These are phyloP conservation scores for Pseudocercospora vitis DNA, from an alignment of 2,329 filamentous ascomycete genomes.

Conservation along the genomic window DNA sequence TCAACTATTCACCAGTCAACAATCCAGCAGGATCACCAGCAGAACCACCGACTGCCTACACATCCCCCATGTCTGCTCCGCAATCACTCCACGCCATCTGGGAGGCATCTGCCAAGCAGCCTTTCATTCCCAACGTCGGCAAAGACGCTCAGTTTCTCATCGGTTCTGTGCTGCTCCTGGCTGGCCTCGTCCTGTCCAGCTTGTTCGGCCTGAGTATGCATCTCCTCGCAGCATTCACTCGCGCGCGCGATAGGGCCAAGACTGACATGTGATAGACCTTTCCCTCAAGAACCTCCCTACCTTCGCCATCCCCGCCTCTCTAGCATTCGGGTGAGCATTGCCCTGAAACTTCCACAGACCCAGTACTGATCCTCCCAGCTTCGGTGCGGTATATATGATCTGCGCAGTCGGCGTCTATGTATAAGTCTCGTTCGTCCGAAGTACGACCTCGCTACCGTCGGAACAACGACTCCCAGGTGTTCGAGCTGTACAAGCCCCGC, in stretches of 20 bases:
- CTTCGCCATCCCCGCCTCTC: constrained; percentile 80
- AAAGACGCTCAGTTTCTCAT: constrained; percentile 84
- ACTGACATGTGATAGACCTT: constrained; percentile 62
- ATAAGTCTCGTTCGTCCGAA: constrained; percentile 49
- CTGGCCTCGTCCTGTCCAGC: constrained; percentile 69
- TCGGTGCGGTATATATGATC: constrained; percentile 97
- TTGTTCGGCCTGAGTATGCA: constrained; percentile 82
- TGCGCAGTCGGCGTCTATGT: constrained; percentile 99
- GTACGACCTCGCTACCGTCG: constrained; percentile 9
- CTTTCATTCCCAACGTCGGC: constrained; percentile 74
- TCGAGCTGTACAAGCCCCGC: constrained; percentile 15
- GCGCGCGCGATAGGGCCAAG: constrained; percentile 24
- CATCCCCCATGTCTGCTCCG: constrained; percentile 67
- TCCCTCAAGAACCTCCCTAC: constrained; percentile 73
- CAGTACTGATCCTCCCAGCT: constrained; percentile 53
- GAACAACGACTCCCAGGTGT: constrained; percentile 12
- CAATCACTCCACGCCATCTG: constrained; percentile 73
- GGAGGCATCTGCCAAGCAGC: constrained; percentile 85
- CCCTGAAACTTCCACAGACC: neutral
- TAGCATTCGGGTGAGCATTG: constrained; percentile 77
- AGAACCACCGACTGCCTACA: neutral
- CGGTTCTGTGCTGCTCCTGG: constrained; percentile 71
- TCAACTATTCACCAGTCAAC: neutral
- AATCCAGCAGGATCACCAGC: neutral
- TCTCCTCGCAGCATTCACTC: constrained; percentile 20